These are phyloP conservation scores for Golubevia sp. DNA, from an alignment of 1,284 basidiomycete genomes.

Conservation along the genomic window DNA sequence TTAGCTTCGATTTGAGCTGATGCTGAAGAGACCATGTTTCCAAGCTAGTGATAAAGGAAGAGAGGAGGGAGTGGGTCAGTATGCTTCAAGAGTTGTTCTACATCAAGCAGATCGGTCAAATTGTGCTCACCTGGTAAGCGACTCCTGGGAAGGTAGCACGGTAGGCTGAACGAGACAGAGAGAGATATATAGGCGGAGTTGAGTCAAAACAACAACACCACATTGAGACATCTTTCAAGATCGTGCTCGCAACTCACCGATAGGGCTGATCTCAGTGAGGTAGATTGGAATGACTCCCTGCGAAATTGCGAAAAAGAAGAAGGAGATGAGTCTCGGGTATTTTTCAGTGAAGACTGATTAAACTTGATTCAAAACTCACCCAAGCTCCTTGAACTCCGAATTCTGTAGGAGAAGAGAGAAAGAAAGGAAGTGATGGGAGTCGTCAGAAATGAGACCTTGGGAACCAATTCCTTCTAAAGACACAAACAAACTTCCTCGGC, in stretches of 20 bases:
- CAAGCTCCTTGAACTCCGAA: conserved; percentile 14
- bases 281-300: conserved; percentile 74
- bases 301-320: background rate
- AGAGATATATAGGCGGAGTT: no score
- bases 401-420: no score
- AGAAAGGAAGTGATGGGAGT: no score
- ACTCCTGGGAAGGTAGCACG: conserved; percentile 89
- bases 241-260: no score
- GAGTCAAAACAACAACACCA: no score
- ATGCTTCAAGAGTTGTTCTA: background rate
- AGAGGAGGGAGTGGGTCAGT: conserved; percentile 7
- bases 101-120: conserved; percentile 36
- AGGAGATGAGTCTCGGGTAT: background rate
- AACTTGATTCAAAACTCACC: conserved; percentile 10
- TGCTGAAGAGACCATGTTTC: conserved; percentile 79
- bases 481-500: background rate
- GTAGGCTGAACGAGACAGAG: conserved; percentile 89
- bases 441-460: no score
- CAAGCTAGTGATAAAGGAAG: conserved; percentile 27
- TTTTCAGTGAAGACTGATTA: no score
- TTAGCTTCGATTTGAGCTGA: conserved; percentile 89
- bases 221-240: no score
- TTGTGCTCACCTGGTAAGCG: conserved; percentile 82
- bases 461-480: no score
- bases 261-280: conserved; percentile 86